These are phyloP conservation scores for Paracoccidioides lutzii DNA, from an alignment of 2,329 filamentous ascomycete species.

Conservation along the genomic window DNA sequence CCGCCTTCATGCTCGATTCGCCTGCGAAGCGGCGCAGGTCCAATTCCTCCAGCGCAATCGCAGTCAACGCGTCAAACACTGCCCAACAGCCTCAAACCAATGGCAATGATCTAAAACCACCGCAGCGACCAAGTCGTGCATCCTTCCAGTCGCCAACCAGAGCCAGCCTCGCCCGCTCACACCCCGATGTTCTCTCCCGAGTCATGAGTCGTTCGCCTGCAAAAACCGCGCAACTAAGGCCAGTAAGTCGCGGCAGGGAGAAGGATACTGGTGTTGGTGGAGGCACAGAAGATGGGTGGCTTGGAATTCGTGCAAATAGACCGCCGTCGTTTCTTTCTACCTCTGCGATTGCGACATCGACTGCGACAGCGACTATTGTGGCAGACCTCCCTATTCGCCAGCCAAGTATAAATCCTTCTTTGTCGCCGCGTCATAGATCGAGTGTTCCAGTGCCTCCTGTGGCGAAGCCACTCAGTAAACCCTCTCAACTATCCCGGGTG, in stretches of 20 bases:
- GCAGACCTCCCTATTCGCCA: not conserved
- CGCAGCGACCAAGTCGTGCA: conserved; percentile 24
- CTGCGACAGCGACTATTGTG: not conserved
- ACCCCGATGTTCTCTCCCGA: conserved; percentile 45
- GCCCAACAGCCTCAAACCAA: conserved; percentile 13
- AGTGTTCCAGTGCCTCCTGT: conserved; percentile 11
- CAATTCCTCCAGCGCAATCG: conserved; percentile 40
- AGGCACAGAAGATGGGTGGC: conserved; percentile 9
- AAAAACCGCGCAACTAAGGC: conserved; percentile 20
- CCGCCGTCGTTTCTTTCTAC: conserved; percentile 20
- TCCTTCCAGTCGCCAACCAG: conserved; percentile 57
- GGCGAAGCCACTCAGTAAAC: not conserved
- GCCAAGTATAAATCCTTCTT: not conserved
- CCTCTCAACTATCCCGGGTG: not conserved
- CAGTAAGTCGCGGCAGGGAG: conserved; percentile 11
- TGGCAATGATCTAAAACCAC: not conserved
- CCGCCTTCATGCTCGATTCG: conserved; percentile 39
- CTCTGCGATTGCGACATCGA: too few species aligned
- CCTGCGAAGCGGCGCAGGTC: conserved; percentile 53
- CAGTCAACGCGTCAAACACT: conserved; percentile 31
- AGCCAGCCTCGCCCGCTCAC: conserved; percentile 48
- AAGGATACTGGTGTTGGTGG: conserved; percentile 1
- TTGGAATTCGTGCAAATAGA: conserved; percentile 26
- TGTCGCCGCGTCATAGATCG: conserved; percentile 18
- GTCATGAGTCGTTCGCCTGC: conserved; percentile 28